Percentiles rank a stretch among this genome's conserved stretches.
Conservation (phyloP, 164 flowering plant genomes). For the Euptelea pleiosperma region DNA sequence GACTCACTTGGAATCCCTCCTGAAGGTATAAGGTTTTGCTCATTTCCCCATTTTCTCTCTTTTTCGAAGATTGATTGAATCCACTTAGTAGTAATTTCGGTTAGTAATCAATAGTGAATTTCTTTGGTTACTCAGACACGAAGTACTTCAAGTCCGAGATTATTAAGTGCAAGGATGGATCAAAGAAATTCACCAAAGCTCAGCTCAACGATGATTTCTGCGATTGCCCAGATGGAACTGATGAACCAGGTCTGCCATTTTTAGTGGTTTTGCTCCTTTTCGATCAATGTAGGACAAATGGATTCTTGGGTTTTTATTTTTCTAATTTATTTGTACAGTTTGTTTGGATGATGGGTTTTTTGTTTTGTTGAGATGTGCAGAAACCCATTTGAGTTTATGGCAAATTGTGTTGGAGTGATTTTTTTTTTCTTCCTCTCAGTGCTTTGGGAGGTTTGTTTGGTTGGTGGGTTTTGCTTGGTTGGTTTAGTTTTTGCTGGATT, state of each 20-base stretch:
- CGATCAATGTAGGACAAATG: not conserved
- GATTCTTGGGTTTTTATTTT: not conserved
- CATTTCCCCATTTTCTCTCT: not conserved
- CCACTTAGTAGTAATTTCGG: not conserved
- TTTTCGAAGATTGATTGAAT: not conserved
- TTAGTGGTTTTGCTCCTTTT: not conserved
- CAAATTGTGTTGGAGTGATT: no score
- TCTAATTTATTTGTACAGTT: not conserved
- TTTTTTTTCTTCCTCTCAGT: not conserved
- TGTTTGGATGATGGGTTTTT: no score
- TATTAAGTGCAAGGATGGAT: constrained; percentile 80
- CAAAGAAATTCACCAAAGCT: constrained; percentile 54
- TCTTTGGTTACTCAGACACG: constrained; percentile 43
- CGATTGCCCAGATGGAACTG: constrained; percentile 87
- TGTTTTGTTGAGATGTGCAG: not conserved
- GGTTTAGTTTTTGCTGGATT: not conserved
- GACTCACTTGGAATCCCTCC: constrained; percentile 60
- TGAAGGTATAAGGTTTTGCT: constrained; percentile 31
- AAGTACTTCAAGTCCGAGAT: constrained; percentile 48
- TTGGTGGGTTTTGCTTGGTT: not conserved
- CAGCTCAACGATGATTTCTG: constrained; percentile 89
- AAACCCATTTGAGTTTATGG: not conserved
- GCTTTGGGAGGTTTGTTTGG: not conserved
- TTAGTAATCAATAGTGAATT: no score
- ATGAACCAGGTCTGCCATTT: constrained; percentile 67